A percentile compares a stretch with the other conserved stretches of the same genome.
Conservation (phyloP, 179 eudicot species). For the Beta lomatogona region DNA sequence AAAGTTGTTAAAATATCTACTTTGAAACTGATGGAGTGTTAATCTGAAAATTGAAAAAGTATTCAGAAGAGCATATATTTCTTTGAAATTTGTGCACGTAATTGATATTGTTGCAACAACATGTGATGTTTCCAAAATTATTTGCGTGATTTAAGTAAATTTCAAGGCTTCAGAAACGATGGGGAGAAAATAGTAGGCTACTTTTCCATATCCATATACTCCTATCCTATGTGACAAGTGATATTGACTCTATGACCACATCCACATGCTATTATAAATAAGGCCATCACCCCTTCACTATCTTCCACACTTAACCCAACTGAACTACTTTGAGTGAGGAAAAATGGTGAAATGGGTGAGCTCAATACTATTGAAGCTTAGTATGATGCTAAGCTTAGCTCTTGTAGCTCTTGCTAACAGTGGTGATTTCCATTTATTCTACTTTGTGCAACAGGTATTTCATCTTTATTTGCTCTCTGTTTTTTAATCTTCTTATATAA, state of each 20-base stretch:
- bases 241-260: not conserved
- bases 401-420: constrained; percentile 26
- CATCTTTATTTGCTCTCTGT: too few relatives aligned
- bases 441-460: constrained; percentile 34
- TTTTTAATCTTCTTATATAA: not conserved
- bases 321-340: not conserved
- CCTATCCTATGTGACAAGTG: too few relatives aligned
- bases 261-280: constrained; percentile 19
- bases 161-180: not conserved
- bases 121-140: constrained; percentile 10
- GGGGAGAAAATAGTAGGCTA: not conserved
- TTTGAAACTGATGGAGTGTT: too few relatives aligned
- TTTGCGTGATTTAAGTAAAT: constrained; percentile 14
- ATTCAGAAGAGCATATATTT: not conserved
- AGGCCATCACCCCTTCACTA: not conserved
- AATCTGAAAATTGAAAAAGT: too few relatives aligned
- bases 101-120: constrained; percentile 6
- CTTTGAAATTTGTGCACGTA: not conserved
- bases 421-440: constrained; percentile 32
- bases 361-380: constrained; percentile 22
- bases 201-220: not conserved
- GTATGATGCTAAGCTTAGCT: constrained; percentile 19
- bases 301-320: not conserved
- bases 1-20: too few relatives aligned
- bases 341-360: constrained; percentile 21